Evolutionary conservation across 257 asterid species (phyloP), one percentile per base, ranked within the genome.

Genomic region (Solanum piurae): DNA sequence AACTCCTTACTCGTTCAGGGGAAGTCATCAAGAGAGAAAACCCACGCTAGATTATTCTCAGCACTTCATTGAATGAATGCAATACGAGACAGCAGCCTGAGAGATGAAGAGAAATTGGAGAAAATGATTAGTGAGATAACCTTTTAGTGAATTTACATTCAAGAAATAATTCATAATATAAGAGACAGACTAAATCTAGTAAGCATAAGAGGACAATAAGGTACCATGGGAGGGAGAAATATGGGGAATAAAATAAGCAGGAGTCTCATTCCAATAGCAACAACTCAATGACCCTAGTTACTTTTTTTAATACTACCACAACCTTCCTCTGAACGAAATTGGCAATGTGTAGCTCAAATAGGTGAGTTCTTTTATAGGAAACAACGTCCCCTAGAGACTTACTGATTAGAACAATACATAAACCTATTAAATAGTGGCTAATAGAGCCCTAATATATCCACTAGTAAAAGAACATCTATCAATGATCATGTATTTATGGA

Each of bases 1-100:
- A 92, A 89, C 88, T 89, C 94, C 94, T 92, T 69, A n/a, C 44
- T 58, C 88, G 91, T 77, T 92, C 96, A 77, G 98, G 96, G 75
- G 98, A 95, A 89, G 90, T 96, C 98, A 96, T 95, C 74, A 77
- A 89, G 88, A 89, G 69, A 91, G 87, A 82, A 89, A 83, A 88
- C 90, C 91, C 90, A 91, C 73, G 3, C 68, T 46, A 27, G 85
- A 44, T 79, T 86, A 42, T 80, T 80, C 85, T 80, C 85, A 80
- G 85, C 7, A 46, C 42, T 29, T 80, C 85, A 80, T 49, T 46
- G 21, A 49, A 49, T 80, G 85, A 80, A 80, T 80, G 66, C 42
- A 80, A 10, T 49, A 82, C 18, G 44, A 49, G 31, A 82, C 31
- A 82, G 86, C 86, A 27, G 33, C 27, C 86, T 82, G 86, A 1